Evolutionary conservation across 805 yeast species (phyloP).

Genomic region (Candida easanensis): DNA sequence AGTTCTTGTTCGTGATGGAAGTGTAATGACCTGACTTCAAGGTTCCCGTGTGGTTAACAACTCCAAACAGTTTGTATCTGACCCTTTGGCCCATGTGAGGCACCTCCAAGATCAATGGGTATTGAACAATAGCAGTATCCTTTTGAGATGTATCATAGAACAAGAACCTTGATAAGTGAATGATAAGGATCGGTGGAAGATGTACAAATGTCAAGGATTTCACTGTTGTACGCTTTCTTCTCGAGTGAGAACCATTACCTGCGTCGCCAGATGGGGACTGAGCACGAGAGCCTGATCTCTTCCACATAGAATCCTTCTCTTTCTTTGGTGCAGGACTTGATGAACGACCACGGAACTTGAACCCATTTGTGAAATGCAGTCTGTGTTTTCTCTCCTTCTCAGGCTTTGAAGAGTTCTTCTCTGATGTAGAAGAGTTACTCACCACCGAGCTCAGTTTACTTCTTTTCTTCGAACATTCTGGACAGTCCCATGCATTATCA

Average conservation of each 20-base stretch:
- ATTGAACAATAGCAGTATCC: conserved; percentile 46
- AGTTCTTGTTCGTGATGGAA: conserved; percentile 51
- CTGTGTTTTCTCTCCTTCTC: conserved; percentile 23
- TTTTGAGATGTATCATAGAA: conserved; percentile 54
- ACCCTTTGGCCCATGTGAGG: conserved; percentile 34
- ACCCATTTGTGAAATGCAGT: conserved; percentile 21
- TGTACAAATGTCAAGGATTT: conserved; percentile 75
- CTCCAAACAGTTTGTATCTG: conserved; percentile 54
- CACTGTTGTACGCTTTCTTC: conserved; percentile 41
- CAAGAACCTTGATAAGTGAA: conserved; percentile 80
- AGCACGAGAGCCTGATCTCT: conserved; percentile 26
- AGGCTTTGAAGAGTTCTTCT: background rate
- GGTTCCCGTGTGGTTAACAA: conserved; percentile 70
- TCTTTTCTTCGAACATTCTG: conserved; percentile 47
- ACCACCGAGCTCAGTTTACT: background rate
- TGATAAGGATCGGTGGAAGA: conserved; percentile 73
- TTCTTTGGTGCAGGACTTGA: conserved; percentile 21
- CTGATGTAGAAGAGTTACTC: background rate
- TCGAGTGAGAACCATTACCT: conserved; percentile 7
- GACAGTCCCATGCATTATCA: conserved; percentile 84
- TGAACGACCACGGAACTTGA: conserved; percentile 30
- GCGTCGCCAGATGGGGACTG: conserved; percentile 1
- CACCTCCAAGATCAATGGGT: conserved; percentile 54
- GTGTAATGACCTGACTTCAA: conserved; percentile 78
- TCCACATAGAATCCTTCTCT: conserved; percentile 15